Conservation (phyloP, 2,329 filamentous ascomycete species). For the Fusarium sp. region DNA sequence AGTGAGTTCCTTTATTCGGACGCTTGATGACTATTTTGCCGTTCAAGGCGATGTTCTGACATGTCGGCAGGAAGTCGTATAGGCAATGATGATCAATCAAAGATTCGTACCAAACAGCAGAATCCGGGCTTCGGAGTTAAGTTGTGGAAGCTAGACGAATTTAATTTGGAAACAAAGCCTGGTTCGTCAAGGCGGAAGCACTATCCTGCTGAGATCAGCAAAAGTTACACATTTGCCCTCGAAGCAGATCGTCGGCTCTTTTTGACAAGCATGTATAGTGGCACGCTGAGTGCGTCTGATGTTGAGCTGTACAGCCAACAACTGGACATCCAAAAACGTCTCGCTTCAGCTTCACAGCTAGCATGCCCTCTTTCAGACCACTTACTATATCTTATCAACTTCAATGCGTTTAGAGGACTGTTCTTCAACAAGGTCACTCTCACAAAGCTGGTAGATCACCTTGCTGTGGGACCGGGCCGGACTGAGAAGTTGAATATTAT, state of each 20-base stretch:
- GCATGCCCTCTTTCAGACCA: neutral
- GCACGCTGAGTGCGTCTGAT: neutral
- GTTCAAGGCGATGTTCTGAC: neutral
- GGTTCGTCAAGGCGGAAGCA: neutral
- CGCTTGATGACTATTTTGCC: neutral
- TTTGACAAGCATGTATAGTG: neutral
- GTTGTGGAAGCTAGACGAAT: constrained; percentile 14
- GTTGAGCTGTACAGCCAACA: constrained; percentile 16
- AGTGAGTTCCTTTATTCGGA: neutral
- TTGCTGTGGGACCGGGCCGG: neutral
- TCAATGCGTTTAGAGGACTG: constrained; percentile 8
- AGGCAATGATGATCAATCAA: neutral
- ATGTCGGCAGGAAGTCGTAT: neutral
- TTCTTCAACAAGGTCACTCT: constrained; percentile 4
- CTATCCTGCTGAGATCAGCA: no score
- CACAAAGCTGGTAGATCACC: neutral
- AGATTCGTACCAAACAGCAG: neutral
- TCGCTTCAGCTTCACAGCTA: neutral
- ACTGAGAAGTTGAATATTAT: constrained; percentile 8
- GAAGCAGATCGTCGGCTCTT: neutral
- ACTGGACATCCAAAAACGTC: neutral
- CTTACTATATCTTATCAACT: constrained; percentile 10
- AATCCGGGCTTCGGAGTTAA: constrained; percentile 1
- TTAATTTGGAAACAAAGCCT: neutral
- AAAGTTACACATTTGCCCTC: no score